Evolutionary conservation across 2,329 filamentous ascomycete genomes (phyloP).

Genomic region (Diaporthe helianthi): DNA sequence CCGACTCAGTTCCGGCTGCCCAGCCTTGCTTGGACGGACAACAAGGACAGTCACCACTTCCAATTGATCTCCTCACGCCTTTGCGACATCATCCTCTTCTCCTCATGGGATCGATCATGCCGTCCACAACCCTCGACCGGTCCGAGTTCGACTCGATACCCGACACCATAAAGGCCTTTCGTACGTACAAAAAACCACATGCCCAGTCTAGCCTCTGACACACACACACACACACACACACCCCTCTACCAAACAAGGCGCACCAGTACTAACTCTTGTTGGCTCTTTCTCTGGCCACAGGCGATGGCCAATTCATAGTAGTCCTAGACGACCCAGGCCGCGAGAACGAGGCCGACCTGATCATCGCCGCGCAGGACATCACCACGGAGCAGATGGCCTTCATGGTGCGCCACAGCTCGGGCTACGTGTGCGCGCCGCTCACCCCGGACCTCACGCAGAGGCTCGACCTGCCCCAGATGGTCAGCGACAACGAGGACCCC

Average conservation of each 20-base stretch:
- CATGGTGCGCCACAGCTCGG: slow-evolving; percentile 89
- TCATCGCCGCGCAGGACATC: slow-evolving; percentile 86
- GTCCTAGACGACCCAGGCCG: slow-evolving; percentile 91
- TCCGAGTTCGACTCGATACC: slow-evolving; percentile 70
- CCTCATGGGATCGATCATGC: slow-evolving; percentile 49
- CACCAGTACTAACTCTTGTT: slow-evolving; percentile 27
- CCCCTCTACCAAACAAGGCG: slow-evolving; percentile 29
- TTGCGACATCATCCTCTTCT: neutral
- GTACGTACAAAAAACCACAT: slow-evolving; percentile 52
- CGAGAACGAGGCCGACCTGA: slow-evolving; percentile 98
- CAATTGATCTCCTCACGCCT: slow-evolving; percentile 12
- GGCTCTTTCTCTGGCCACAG: slow-evolving; percentile 47
- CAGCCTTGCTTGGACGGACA: slow-evolving; percentile 13
- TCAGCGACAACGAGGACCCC: slow-evolving; percentile 74
- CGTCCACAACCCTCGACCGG: slow-evolving; percentile 56
- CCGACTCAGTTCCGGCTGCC: slow-evolving; percentile 16
- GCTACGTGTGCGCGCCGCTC: slow-evolving; percentile 90
- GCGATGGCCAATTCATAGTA: slow-evolving; percentile 88
- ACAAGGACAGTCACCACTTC: neutral
- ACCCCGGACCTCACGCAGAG: slow-evolving; percentile 70
- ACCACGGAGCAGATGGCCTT: slow-evolving; percentile 94
- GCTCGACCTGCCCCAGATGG: slow-evolving; percentile 90
- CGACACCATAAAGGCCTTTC: slow-evolving; percentile 68
- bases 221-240: neutral
- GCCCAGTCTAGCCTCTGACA: slow-evolving; percentile 19